Conservation (phyloP, 78 protist species). For the Dictyostelium intermedium region DNA sequence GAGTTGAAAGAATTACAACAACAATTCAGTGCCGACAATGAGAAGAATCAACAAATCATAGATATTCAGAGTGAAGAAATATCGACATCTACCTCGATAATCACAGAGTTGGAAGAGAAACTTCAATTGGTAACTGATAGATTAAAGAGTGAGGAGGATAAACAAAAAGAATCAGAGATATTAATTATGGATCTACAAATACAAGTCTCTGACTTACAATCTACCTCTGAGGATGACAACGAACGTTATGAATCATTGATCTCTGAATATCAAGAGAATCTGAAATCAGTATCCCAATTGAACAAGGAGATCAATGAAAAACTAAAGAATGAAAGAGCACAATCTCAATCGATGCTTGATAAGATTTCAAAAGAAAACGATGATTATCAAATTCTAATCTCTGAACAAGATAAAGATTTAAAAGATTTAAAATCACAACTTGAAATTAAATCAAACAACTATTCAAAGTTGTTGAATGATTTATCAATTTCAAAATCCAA, state of each 20-base stretch:
- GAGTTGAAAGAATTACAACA: background rate
- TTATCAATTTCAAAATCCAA: background rate
- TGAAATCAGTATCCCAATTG: background rate
- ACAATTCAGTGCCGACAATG: background rate
- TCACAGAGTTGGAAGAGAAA: background rate
- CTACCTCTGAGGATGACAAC: background rate
- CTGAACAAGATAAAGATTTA: background rate
- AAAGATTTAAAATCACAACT: background rate
- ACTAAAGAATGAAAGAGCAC: background rate
- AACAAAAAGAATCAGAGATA: slow-evolving; percentile 3
- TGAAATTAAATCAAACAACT: background rate
- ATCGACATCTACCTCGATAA: background rate
- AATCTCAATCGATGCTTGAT: background rate
- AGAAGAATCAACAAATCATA: background rate
- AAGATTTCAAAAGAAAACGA: background rate
- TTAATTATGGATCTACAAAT: slow-evolving; percentile 1
- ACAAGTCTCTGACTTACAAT: background rate
- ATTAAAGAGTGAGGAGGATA: background rate
- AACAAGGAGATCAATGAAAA: background rate
- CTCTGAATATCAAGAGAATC: background rate
- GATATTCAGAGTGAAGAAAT: slow-evolving; percentile 13
- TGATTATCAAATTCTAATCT: background rate
- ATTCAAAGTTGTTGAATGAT: background rate
- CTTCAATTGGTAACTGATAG: background rate
- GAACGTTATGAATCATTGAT: background rate